Conservation (phyloP, 352 stramenopile genomes). For the Achlya hypogyna region DNA sequence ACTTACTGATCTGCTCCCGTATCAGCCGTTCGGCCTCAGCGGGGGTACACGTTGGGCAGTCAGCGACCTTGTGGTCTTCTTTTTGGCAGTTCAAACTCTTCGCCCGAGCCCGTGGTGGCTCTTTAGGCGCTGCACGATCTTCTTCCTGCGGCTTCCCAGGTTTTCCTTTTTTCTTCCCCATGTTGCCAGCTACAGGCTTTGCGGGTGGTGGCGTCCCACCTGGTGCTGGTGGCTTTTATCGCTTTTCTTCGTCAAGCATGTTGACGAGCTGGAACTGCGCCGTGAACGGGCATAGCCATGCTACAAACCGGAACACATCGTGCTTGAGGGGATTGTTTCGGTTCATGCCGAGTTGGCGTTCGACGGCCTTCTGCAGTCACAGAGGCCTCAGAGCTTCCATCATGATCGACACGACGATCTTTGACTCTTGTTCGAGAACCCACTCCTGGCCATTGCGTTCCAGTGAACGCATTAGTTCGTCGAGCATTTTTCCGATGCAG, state of each 20-base stretch:
- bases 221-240: background rate
- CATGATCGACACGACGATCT: conserved; percentile 14
- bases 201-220: background rate
- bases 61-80: no score
- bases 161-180: no score
- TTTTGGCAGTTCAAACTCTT: no score
- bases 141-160: no score
- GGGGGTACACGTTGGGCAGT: no score
- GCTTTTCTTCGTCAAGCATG: background rate
- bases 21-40: no score
- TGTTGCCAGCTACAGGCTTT: background rate
- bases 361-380: background rate
- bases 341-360: background rate
- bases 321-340: conserved; percentile 7
- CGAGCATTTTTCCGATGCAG: background rate
- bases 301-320: conserved; percentile 12
- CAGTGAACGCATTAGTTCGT: conserved; percentile 3
- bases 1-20: no score
- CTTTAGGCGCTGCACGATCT: no score
- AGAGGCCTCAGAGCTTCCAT: background rate
- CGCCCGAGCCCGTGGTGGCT: no score
- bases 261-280: background rate
- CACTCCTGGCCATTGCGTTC: conserved; percentile 9
- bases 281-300: background rate
- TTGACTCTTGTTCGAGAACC: conserved; percentile 11